These are phyloP conservation scores for Amorphotheca resinae DNA, from an alignment of 495 filamentous ascomycete genomes.

Conservation along the genomic window DNA sequence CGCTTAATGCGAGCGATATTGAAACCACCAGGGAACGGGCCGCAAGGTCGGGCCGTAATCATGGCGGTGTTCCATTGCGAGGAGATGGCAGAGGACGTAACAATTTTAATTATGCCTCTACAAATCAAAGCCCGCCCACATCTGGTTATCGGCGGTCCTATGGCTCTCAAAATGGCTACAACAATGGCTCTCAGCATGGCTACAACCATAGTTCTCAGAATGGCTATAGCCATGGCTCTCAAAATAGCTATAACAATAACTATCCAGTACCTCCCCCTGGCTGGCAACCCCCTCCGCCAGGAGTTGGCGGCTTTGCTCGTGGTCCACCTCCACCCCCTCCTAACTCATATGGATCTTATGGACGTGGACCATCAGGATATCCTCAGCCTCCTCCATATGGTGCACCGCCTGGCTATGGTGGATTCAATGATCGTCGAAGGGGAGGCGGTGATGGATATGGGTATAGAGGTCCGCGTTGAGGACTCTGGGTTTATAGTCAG, in stretches of 20 bases:
- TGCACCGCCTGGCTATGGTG: conserved; percentile 1
- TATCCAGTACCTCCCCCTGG: conserved; percentile 23
- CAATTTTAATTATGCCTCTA: conserved; percentile 31
- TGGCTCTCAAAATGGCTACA: conserved; percentile 22
- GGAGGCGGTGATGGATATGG: conserved; percentile 1
- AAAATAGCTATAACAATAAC: conserved; percentile 25
- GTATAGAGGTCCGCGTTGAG: conserved; percentile 1
- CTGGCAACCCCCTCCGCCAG: conserved; percentile 33
- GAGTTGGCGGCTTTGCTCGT: conserved; percentile 30
- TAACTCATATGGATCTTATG: conserved; percentile 19
- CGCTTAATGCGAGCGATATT: conserved; percentile 62
- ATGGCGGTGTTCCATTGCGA: conserved; percentile 48
- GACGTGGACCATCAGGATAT: conserved; percentile 6
- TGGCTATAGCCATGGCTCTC: conserved; percentile 15
- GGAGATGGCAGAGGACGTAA: conserved; percentile 40
- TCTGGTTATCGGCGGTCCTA: conserved; percentile 8
- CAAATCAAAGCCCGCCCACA: conserved; percentile 1
- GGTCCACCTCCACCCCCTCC: conserved; percentile 35
- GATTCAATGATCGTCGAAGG: conserved; percentile 3
- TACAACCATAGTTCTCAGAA: too few species aligned
- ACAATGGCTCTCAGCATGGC: too few species aligned
- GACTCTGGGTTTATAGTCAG: too few species aligned
- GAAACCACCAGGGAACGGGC: conserved; percentile 32
- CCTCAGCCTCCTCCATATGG: conserved; percentile 3
- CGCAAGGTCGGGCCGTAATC: conserved; percentile 27